Evolutionary conservation across 192 early-diverging fungal species (phyloP).

Genomic region (Gonapodya prolifera): DNA sequence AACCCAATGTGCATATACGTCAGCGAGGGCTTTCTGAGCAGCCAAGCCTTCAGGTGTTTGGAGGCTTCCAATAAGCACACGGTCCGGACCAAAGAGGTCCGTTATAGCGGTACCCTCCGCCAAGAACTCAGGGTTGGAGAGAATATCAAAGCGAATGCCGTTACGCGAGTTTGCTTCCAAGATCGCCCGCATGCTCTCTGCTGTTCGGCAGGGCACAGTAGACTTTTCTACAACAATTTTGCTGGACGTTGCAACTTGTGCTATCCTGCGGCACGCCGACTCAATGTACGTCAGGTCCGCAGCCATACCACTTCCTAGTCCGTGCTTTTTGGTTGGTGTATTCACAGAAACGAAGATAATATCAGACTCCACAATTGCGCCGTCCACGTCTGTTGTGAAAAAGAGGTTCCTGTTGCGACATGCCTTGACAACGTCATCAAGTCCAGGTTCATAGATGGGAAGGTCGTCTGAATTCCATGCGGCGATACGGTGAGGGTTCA

Average conservation of each 20-base stretch:
- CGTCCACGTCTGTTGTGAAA: slow-evolving; percentile 74
- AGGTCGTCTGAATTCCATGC: slow-evolving; percentile 82
- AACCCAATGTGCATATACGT: slow-evolving; percentile 81
- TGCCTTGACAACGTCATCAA: slow-evolving; percentile 68
- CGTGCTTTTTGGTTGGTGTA: slow-evolving; percentile 72
- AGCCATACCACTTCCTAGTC: slow-evolving; percentile 65
- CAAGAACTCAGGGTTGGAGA: slow-evolving; percentile 92
- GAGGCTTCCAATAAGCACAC: slow-evolving; percentile 76
- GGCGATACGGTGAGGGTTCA: slow-evolving; percentile 62
- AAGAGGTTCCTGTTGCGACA: slow-evolving; percentile 70
- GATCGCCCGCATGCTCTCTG: slow-evolving; percentile 69
- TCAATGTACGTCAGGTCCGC: slow-evolving; percentile 78
- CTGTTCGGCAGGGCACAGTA: slow-evolving; percentile 87
- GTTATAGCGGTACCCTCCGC: slow-evolving; percentile 82
- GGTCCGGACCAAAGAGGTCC: slow-evolving; percentile 75
- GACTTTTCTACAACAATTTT: slow-evolving; percentile 94
- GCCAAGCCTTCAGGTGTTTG: slow-evolving; percentile 51
- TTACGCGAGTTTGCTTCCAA: slow-evolving; percentile 60
- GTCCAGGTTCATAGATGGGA: slow-evolving; percentile 86
- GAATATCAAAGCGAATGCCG: slow-evolving; percentile 65
- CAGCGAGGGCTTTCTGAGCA: slow-evolving; percentile 63
- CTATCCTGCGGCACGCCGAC: slow-evolving; percentile 69
- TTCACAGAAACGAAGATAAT: slow-evolving; percentile 89
- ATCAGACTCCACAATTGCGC: slow-evolving; percentile 62
- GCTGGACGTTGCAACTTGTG: slow-evolving; percentile 56